Conservation (phyloP, 805 yeast species). For the Candida suzukii region DNA sequence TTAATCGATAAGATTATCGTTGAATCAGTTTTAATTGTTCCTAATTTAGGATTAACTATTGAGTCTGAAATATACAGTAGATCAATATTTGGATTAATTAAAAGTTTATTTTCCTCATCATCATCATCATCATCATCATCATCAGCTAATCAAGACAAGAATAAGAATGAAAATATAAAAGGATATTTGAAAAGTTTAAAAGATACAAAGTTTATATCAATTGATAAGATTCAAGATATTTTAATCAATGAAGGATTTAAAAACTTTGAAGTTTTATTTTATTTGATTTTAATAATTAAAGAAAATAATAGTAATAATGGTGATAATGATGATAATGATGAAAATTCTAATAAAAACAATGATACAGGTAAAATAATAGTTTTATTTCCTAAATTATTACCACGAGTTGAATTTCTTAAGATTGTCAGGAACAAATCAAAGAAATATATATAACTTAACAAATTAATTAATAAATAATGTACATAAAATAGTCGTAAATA, state of each 20-base stretch:
- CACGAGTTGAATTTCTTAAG: constrained; percentile 22
- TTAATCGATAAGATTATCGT: constrained; percentile 28
- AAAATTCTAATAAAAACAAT: too few species aligned
- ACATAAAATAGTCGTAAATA: too few species aligned
- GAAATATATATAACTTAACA: constrained; percentile 4
- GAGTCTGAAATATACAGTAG: constrained; percentile 26
- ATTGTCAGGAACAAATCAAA: constrained; percentile 20
- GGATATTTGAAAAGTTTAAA: background rate
- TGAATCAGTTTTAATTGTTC: constrained; percentile 39
- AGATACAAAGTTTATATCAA: constrained; percentile 43
- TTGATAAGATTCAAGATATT: constrained; percentile 50
- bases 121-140: too few species aligned
- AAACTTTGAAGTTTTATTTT: constrained; percentile 59
- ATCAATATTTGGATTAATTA: constrained; percentile 6
- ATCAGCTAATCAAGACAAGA: background rate
- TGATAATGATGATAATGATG: too few species aligned
- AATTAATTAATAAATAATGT: too few species aligned
- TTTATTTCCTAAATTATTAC: constrained; percentile 24
- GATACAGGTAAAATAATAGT: constrained; percentile 12
- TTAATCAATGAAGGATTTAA: constrained; percentile 72
- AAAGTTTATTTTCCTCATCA: background rate
- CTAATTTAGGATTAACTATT: constrained; percentile 40
- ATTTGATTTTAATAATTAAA: constrained; percentile 52
- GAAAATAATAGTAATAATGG: constrained; percentile 13
- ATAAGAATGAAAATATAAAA: background rate